Conservation (phyloP, 1,284 basidiomycete species). For the Papiliotrema laurentii region DNA sequence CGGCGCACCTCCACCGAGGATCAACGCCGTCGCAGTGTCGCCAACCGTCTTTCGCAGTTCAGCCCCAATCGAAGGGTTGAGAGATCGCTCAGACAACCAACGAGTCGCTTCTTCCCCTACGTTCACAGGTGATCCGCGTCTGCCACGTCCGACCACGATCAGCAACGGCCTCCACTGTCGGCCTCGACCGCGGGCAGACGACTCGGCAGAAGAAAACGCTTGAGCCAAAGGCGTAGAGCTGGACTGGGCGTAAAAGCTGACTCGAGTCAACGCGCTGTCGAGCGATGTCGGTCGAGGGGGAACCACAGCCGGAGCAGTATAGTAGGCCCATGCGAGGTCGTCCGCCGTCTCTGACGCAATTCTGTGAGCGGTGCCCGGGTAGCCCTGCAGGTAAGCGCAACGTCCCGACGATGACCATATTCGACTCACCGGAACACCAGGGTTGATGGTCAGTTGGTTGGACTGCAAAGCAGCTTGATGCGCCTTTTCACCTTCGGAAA, state of each 20-base stretch:
- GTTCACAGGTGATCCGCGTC: slow-evolving; percentile 62
- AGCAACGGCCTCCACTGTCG: slow-evolving; percentile 56
- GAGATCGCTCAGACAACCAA: slow-evolving; percentile 58
- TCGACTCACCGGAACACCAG: slow-evolving; percentile 21
- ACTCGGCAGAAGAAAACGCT: slow-evolving; percentile 56
- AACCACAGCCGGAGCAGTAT: slow-evolving; percentile 19
- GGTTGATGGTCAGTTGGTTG: slow-evolving; percentile 42
- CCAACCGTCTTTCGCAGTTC: slow-evolving; percentile 75
- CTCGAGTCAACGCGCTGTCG: slow-evolving; percentile 23
- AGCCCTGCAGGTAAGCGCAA: slow-evolving; percentile 8
- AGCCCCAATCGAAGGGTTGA: slow-evolving; percentile 53
- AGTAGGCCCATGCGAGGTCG: slow-evolving; percentile 47
- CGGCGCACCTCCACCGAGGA: slow-evolving; percentile 54
- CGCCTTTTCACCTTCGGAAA: slow-evolving; percentile 27
- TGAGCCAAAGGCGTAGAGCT: slow-evolving; percentile 42
- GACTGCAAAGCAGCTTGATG: slow-evolving; percentile 42
- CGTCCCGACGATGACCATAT: not conserved
- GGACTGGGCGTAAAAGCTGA: slow-evolving; percentile 29
- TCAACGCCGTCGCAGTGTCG: slow-evolving; percentile 69
- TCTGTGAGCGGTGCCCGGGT: slow-evolving; percentile 28
- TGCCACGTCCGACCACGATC: slow-evolving; percentile 64
- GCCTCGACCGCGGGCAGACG: slow-evolving; percentile 48
- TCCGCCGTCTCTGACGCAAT: slow-evolving; percentile 49
- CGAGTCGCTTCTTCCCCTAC: slow-evolving; percentile 57
- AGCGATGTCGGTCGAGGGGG: slow-evolving; percentile 11